Conservation (phyloP, 2,329 filamentous ascomycete genomes). For the Fusarium sp. region DNA sequence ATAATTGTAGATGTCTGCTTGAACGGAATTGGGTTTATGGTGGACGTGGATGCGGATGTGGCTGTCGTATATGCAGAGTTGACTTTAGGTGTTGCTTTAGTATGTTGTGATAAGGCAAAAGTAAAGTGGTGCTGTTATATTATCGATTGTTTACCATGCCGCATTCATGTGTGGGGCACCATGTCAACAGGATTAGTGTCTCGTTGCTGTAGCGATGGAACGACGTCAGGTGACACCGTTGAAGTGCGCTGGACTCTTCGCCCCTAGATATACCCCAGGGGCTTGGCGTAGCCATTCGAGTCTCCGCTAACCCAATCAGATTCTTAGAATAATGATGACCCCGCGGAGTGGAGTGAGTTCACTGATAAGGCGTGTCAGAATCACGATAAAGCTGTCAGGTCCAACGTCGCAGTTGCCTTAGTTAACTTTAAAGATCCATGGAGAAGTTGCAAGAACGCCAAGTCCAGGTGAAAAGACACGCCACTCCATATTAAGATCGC, state of each 20-base stretch:
- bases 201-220: constrained; percentile 21
- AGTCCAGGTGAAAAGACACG: constrained; percentile 32
- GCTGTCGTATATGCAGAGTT: constrained; percentile 17
- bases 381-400: constrained; percentile 43
- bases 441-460: constrained; percentile 32
- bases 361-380: constrained; percentile 35
- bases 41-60: constrained; percentile 9
- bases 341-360: constrained; percentile 34
- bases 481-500: constrained; percentile 34
- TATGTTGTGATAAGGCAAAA: constrained; percentile 22
- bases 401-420: constrained; percentile 19
- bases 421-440: constrained; percentile 23
- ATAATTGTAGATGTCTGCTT: background rate
- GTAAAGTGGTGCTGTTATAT: constrained; percentile 18
- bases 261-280: constrained; percentile 5
- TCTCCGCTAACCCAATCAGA: constrained; percentile 30
- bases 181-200: constrained; percentile 2
- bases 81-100: constrained; percentile 32
- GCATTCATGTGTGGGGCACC: constrained; percentile 18
- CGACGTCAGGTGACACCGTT: constrained; percentile 38
- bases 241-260: background rate
- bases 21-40: constrained; percentile 5
- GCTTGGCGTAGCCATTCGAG: constrained; percentile 24
- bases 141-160: constrained; percentile 47
- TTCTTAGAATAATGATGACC: constrained; percentile 36